A percentile compares a stretch with the other conserved stretches of the same genome.
phyloP scores from a whole-genome alignment of 1,284 basidiomycete genomes.

The Somion occarium region DNA sequence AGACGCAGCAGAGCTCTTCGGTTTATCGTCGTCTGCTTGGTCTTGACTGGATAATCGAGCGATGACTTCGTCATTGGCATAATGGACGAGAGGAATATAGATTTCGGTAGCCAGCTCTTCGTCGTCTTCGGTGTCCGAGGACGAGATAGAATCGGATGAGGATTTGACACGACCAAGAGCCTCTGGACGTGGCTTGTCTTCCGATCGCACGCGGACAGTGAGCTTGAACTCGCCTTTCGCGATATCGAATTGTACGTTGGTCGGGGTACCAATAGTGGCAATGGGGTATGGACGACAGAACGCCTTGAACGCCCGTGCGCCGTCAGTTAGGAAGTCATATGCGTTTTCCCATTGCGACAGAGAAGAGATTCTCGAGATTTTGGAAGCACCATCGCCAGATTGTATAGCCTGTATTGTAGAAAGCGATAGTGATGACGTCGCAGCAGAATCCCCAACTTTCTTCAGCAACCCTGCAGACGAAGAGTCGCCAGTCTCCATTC shows the following conservation, averaged over 20 bases:
- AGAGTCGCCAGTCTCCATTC: slow-evolving; percentile 24
- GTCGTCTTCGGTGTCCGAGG: slow-evolving; percentile 22
- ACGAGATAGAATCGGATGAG: slow-evolving; percentile 13
- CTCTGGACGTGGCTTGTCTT: slow-evolving; percentile 35
- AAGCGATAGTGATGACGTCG: slow-evolving; percentile 29
- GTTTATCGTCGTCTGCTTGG: slow-evolving; percentile 10
- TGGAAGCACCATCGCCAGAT: slow-evolving; percentile 9
- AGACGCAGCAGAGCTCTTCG: slow-evolving; percentile 9
- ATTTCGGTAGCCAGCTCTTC: slow-evolving; percentile 72
- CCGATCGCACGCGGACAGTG: slow-evolving; percentile 52
- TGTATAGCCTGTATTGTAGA: slow-evolving; percentile 22
- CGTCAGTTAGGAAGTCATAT: slow-evolving; percentile 73
- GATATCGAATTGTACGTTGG: slow-evolving; percentile 75
- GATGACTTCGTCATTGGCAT: slow-evolving; percentile 48
- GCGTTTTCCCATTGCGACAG: slow-evolving; percentile 37
- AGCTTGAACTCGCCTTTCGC: slow-evolving; percentile 65
- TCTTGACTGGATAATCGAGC: slow-evolving; percentile 15
- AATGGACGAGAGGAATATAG: slow-evolving; percentile 87
- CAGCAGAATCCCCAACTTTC: slow-evolving; percentile 19
- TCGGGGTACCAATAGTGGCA: slow-evolving; percentile 65
- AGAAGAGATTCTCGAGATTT: slow-evolving; percentile 13
- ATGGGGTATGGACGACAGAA: slow-evolving; percentile 81
- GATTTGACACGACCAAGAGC: slow-evolving; percentile 13
- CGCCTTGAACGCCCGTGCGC: slow-evolving; percentile 76
- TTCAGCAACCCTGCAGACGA: slow-evolving; percentile 28